Evolutionary conservation across 306 rosid species (phyloP).

Genomic region (cucumber (Cucumis sativus)): Cucumber_9930_V3 NC_026658.2:1793501-1794000

Average conservation of each 20-base stretch:
- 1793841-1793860: neutral
- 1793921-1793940: neutral
- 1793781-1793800: neutral
- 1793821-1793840: neutral
- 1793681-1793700: slow-evolving; percentile 18
- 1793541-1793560: slow-evolving; percentile 59
- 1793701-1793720: neutral
- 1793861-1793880: neutral
- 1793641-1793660: neutral
- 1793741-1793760: neutral
- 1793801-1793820: neutral
- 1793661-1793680: neutral
- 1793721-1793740: neutral
- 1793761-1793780: neutral
- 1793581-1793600: slow-evolving; percentile 68
- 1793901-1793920: neutral
- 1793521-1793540: slow-evolving; percentile 64
- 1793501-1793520: neutral
- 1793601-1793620: slow-evolving; percentile 25
- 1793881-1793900: neutral
- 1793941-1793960: neutral
- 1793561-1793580: slow-evolving; percentile 64
- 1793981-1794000: too few relatives aligned
- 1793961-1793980: too few relatives aligned
- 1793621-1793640: neutral